These are phyloP conservation scores for Acacia melanoxylon DNA, from an alignment of 306 rosid species.

Conservation along the genomic window DNA sequence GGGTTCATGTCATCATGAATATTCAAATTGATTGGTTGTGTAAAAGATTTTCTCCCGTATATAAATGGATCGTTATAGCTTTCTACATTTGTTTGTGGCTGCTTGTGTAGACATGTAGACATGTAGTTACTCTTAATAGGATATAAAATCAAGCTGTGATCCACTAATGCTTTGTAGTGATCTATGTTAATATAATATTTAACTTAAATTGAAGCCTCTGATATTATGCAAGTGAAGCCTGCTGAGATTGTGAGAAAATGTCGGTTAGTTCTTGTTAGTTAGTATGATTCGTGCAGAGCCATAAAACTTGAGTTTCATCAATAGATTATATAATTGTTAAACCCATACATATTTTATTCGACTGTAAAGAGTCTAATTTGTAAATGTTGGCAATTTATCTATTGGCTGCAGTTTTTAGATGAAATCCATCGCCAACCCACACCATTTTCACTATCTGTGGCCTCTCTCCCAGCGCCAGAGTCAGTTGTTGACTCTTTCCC, in stretches of 20 bases:
- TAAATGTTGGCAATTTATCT: slow-evolving; percentile 11
- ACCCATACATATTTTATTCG: background rate
- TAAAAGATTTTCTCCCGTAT: background rate
- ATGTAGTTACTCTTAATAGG: background rate
- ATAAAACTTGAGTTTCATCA: slow-evolving; percentile 1
- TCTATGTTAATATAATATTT: background rate
- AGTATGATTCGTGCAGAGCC: slow-evolving; percentile 20
- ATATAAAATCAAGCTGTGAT: slow-evolving; percentile 13
- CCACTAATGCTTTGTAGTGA: background rate
- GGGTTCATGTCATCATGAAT: background rate
- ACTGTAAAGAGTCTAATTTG: slow-evolving; percentile 10
- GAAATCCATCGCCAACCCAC: slow-evolving; percentile 87
- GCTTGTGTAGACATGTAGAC: background rate
- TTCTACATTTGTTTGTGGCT: background rate
- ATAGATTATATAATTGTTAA: slow-evolving; percentile 7
- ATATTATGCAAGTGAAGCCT: slow-evolving; percentile 4
- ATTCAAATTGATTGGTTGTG: slow-evolving; percentile 7
- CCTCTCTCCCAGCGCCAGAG: slow-evolving; percentile 90
- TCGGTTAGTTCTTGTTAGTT: background rate
- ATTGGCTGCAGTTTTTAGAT: slow-evolving; percentile 74
- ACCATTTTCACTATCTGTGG: slow-evolving; percentile 73
- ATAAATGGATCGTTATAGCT: background rate
- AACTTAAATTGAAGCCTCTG: background rate
- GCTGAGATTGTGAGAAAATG: slow-evolving; percentile 7
- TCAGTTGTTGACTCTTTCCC: slow-evolving; percentile 86